Evolutionary conservation across 495 filamentous ascomycete genomes (phyloP), one percentile per base, ranked within the genome.

Genomic region (Penicillium samsonianum): DNA sequence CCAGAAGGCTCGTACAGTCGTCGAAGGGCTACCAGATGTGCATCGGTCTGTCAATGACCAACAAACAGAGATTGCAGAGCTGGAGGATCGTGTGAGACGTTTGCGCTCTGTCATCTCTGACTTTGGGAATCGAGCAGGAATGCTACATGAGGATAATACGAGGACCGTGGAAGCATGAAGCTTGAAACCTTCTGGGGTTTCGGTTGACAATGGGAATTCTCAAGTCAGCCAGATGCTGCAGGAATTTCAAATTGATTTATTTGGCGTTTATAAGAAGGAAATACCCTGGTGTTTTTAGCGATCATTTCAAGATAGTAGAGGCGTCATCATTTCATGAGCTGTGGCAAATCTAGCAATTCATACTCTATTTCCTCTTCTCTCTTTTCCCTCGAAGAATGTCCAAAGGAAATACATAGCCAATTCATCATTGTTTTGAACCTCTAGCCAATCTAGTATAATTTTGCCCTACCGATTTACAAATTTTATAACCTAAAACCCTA

Each of bases 11-110:
- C 80, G 88, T 17, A 74, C 61, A 9, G 84, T 87, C 38, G 78
- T 96, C 12, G 78, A 83, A 55, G 74, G 73, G 51, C 74, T 97
- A 59, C 89, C 90, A 12, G 91, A 95, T 73, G 79, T 94, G 45
- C 75, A 84, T 12, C 80, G 90, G 50, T 81, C 76, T n/a, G 73
- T 90, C 2, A 75, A 81, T 45, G 91, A 96, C 65, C 92, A 96
- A 75, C 82, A 90, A 59, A 80, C 73, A 40, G 92, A 96, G 78
- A 92, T 97, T 44, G 61, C 60, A 44, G 85, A 87, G 64, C 79
- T 97, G 43, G 86, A 92, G 74, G 86, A 81, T 53, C 76, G 80
- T 55, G 82, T 89, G 57, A 69, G 70, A 54, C 77, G 74, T 54
- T 82, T 91, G 73, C 79, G 79, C 30, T 78, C 77, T 33, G 80